These are phyloP conservation scores for Trichoderma sp. DNA, from an alignment of 2,329 filamentous ascomycete species.

Conservation along the genomic window DNA sequence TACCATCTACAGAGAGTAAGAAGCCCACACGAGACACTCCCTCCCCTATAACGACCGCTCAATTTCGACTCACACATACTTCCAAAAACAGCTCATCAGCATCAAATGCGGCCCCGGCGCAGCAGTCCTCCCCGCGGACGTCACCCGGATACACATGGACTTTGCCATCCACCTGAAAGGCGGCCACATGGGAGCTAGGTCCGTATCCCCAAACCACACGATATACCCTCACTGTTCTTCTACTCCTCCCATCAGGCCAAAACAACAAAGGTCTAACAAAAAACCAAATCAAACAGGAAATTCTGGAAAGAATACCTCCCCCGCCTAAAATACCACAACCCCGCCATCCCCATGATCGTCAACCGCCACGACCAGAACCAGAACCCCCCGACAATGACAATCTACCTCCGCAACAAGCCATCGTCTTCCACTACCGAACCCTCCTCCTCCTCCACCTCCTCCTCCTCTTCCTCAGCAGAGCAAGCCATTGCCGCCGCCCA, in stretches of 20 bases:
- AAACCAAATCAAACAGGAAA: conserved; percentile 71
- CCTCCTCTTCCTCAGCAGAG: conserved; percentile 33
- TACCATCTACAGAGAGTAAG: conserved; percentile 47
- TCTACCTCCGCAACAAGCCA: conserved; percentile 59
- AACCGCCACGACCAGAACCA: conserved; percentile 64
- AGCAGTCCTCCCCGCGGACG: conserved; percentile 73
- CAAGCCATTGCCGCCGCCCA: conserved; percentile 41
- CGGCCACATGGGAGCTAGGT: conserved; percentile 76
- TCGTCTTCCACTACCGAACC: no score
- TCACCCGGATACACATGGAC: conserved; percentile 74
- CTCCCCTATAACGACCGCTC: conserved; percentile 9
- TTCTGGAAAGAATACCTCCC: conserved; percentile 87
- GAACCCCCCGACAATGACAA: conserved; percentile 62
- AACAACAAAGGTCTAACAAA: neutral
- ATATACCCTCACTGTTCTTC: neutral
- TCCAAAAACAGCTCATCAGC: conserved; percentile 62
- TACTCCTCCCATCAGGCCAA: no score
- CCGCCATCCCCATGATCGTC: conserved; percentile 78
- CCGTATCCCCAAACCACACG: conserved; percentile 36
- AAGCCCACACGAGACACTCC: conserved; percentile 23
- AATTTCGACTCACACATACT: conserved; percentile 35
- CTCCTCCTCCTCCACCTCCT: conserved; percentile 31
- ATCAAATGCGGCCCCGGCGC: conserved; percentile 83
- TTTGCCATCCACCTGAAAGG: conserved; percentile 64
- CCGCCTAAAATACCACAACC: conserved; percentile 93